Evolutionary conservation across 2,329 filamentous ascomycete genomes (phyloP).

Genomic region (Plectosphaerella plurivora): DNA sequence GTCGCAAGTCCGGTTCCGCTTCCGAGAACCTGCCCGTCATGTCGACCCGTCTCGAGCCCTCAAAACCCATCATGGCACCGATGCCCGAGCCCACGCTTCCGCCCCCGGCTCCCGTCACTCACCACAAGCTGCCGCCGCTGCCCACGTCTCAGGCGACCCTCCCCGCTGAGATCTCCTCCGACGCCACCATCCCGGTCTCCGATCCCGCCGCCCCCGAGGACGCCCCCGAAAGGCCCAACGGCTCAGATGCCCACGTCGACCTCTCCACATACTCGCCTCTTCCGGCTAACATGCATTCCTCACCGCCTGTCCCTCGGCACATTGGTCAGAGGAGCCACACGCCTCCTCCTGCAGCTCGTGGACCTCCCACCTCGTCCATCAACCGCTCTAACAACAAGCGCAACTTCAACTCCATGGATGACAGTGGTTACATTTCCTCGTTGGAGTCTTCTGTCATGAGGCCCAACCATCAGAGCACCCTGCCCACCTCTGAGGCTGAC

Average conservation of each 20-base stretch:
- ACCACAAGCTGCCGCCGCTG: constrained; percentile 33
- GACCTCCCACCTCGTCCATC: constrained; percentile 55
- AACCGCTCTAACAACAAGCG: constrained; percentile 62
- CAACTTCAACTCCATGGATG: constrained; percentile 74
- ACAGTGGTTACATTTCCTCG: constrained; percentile 96
- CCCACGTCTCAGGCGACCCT: constrained; percentile 30
- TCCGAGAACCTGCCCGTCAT: constrained; percentile 56
- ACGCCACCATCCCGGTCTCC: constrained; percentile 71
- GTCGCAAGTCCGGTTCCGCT: constrained; percentile 51
- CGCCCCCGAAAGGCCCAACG: constrained; percentile 35
- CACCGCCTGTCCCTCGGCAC: constrained; percentile 72
- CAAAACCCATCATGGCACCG: constrained; percentile 29
- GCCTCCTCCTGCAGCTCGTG: constrained; percentile 64
- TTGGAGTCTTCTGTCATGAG: constrained; percentile 86
- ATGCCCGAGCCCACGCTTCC: constrained; percentile 45
- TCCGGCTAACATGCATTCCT: constrained; percentile 73
- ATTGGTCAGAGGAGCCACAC: constrained; percentile 62
- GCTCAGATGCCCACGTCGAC: constrained; percentile 34
- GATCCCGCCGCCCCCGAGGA: constrained; percentile 57
- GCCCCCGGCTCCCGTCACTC: constrained; percentile 32
- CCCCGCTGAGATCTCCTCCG: constrained; percentile 64
- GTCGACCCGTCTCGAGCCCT: constrained; percentile 50
- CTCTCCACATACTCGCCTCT: constrained; percentile 66
- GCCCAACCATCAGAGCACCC: constrained; percentile 57
- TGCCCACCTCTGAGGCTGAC: constrained; percentile 75